Base-by-base conservation (phyloP, 2,329 filamentous ascomycete species). In the Aspergillus sojae region DNA sequence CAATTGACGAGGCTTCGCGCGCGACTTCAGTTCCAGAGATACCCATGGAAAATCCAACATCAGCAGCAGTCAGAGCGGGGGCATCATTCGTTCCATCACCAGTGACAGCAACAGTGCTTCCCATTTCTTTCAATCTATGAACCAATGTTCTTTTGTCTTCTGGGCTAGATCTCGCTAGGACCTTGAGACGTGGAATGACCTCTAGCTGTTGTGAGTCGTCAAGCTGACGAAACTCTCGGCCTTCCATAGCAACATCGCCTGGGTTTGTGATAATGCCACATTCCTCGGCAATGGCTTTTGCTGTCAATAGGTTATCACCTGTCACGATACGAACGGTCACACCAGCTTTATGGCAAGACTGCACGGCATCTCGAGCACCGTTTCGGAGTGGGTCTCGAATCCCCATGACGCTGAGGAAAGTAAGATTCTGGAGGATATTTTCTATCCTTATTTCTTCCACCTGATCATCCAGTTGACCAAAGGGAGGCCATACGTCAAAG, bases 301-400 rank as follows among this genome's bases (percentile, higher is more conserved):
- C 89, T n/a, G 89, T 91, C 19, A 86, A 75, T 62, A 88, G 79
- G 69, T 89, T 89, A 73, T 89, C 87, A 62, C 87, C 87, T n/a
- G 87, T 89, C 41, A 89, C 86, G 86, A 89, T 89, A 62, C 86
- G 85, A 41, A 89, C 86, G 50, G 84, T 80, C 30, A 90, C 86
- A 58, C 88, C 88, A 26, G 88, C 88, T 46, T 82, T 81, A 65
- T 87, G 84, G 62, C 88, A 89, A 68, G 83, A 83, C 60, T 79
- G 80, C 30, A 90, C 88, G 50, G 88, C 87, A 43, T 86, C 83
- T 21, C 82, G 80, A 41, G 89, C 88, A 64, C 86, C 86, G 4
- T 81, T 77, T 58, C 88, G 82, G 5, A 89, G 84, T 45, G 88
- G 88, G 74, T 90, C 88, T 70, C 88, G 86, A 69, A 90, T 89